Percentiles rank a stretch among this genome's conserved stretches.
These are phyloP conservation scores for Verbascum thapsus DNA, from an alignment of 257 asterid genomes.

Conservation along the genomic window DNA sequence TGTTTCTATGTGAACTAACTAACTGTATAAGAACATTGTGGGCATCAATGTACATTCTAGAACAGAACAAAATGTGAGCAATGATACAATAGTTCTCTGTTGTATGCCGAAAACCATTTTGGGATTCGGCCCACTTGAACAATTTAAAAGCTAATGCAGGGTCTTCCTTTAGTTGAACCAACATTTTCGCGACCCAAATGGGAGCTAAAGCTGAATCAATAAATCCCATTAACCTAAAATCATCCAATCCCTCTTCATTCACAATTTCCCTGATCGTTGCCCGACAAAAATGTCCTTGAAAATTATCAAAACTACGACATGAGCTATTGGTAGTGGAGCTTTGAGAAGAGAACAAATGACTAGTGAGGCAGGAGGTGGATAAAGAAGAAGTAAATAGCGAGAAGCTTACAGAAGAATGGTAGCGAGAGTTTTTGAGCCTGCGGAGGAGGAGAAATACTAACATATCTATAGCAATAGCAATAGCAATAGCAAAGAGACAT, in stretches of 20 bases:
- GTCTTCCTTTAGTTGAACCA: slow-evolving; percentile 64
- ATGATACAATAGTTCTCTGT: slow-evolving; percentile 65
- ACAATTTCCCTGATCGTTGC: slow-evolving; percentile 47
- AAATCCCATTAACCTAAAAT: slow-evolving; percentile 43
- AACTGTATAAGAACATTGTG: slow-evolving; percentile 55
- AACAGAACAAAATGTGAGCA: slow-evolving; percentile 83
- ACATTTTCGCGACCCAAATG: slow-evolving; percentile 51
- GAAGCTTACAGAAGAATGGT: slow-evolving; percentile 45
- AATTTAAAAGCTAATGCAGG: slow-evolving; percentile 74
- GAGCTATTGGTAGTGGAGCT: slow-evolving; percentile 44
- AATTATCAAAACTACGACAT: slow-evolving; percentile 30
- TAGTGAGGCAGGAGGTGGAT: slow-evolving; percentile 32
- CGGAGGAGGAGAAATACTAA: slow-evolving; percentile 61
- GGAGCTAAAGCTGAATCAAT: slow-evolving; percentile 59
- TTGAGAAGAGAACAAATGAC: slow-evolving; percentile 36
- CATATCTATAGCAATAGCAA: slow-evolving; percentile 45
- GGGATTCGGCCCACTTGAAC: slow-evolving; percentile 67
- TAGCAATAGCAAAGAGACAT: slow-evolving; percentile 40
- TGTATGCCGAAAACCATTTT: slow-evolving; percentile 53
- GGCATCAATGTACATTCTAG: slow-evolving; percentile 68
- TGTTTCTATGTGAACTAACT: slow-evolving; percentile 38
- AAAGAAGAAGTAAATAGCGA: slow-evolving; percentile 31
- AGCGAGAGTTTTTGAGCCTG: slow-evolving; percentile 48
- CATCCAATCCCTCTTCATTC: slow-evolving; percentile 65
- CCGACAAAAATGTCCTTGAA: slow-evolving; percentile 33